Evolutionary conservation across 768 basidiomycete genomes (phyloP).

Genomic region (Termitomyces sp.): DNA sequence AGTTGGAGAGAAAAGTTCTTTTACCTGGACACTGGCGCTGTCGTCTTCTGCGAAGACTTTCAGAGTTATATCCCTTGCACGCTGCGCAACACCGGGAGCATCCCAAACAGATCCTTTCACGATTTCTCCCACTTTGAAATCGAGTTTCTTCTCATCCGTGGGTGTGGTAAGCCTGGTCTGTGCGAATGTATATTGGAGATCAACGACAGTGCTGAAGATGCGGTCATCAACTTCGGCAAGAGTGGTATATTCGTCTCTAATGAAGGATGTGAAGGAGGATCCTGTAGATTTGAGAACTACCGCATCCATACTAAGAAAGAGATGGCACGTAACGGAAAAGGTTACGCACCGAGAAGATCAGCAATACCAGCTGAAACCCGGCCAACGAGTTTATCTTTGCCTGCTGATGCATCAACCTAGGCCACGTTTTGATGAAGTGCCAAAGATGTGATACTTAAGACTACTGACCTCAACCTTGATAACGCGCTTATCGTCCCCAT

Average conservation of each 20-base stretch:
- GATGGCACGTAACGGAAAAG: background rate
- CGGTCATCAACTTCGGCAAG: constrained; percentile 79
- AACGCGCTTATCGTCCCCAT: constrained; percentile 85
- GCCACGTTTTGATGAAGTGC: background rate
- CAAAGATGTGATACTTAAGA: background rate
- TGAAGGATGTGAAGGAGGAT: constrained; percentile 76
- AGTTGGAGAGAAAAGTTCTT: constrained; percentile 5
- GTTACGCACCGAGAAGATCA: constrained; percentile 70
- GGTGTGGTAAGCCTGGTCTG: constrained; percentile 41
- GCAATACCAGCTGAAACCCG: constrained; percentile 62
- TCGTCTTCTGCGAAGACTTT: constrained; percentile 83
- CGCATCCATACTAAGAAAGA: background rate
- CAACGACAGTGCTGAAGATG: constrained; percentile 85
- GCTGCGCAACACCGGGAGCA: constrained; percentile 39
- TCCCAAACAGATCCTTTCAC: constrained; percentile 55
- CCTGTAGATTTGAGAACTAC: constrained; percentile 88
- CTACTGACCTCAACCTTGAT: constrained; percentile 47
- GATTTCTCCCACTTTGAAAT: constrained; percentile 36
- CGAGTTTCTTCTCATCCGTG: constrained; percentile 44
- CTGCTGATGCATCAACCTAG: constrained; percentile 60
- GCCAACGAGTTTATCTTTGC: constrained; percentile 57
- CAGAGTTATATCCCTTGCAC: constrained; percentile 61
- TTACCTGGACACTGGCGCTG: constrained; percentile 87
- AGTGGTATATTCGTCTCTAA: constrained; percentile 87
- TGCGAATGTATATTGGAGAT: constrained; percentile 63